Evolutionary conservation across 345 rosid species (phyloP), one percentile per base, ranked within the genome.

Genomic region (Eucalyptus viminalis): DNA sequence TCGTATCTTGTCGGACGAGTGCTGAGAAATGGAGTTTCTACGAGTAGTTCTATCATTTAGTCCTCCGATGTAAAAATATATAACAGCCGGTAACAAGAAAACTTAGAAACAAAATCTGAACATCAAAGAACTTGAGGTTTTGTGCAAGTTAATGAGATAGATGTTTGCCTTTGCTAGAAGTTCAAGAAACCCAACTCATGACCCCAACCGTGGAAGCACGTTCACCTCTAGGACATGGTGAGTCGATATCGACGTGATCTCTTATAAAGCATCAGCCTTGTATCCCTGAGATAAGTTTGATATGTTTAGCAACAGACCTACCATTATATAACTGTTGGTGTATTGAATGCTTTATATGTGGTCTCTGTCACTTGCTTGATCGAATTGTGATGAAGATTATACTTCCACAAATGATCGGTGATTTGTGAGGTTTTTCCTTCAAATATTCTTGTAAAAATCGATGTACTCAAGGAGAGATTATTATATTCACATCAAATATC

Each of bases 281-380:
- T 0, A 69, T 34, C 80, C 1, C 0, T 19, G 0, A 11, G 22
- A n/a, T 15, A 31, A 69, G 24, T 31, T 31, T 31, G 80, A 69
- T 31, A 60, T 60, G 19, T 5, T 69, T 31, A 31, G 24, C 0
- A 1, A 69, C 1, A 5, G 7, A 37, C 80, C 24, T 16, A 3
- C 43, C 37, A 69, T 37, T 34, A 31, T 16, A n/a, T 31, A 15
- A 69, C 0, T 3, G 4, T 6, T 17, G 10, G 22, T 69, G 43
- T 0, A 31, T 4, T 16, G 2, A 5, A 69, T 3, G 2, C 13
- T 69, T 69, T 2, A 31, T 31, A 4, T 31, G 0, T 31, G 21
- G 80, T 31, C 4, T 16, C 14, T 8, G 1, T 22, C 44, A 72
- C 1, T 37, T 9, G 5, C 34, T 9, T 12, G 22, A 34, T 72